phyloP scores from a whole-genome alignment of 2,329 filamentous ascomycete genomes.

The Sporothrix dimorphospora region DNA sequence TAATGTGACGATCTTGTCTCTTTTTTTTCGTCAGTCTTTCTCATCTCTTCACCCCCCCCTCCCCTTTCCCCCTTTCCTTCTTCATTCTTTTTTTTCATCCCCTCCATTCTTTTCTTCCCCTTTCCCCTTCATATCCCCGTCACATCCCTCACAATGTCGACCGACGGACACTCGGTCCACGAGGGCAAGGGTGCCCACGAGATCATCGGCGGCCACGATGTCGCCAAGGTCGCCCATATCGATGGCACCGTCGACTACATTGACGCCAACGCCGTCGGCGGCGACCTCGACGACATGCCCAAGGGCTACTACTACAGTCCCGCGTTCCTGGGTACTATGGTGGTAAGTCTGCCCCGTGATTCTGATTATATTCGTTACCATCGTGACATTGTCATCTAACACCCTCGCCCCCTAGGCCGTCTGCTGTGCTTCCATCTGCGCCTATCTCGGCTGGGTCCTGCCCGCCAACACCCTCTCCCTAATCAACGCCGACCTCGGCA shows the following conservation, averaged over 20 bases:
- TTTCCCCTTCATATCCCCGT: not conserved
- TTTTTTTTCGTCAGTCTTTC: not conserved
- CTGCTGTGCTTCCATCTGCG: conserved; percentile 42
- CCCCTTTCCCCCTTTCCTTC: not conserved
- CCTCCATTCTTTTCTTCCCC: not conserved
- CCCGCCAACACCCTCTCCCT: conserved; percentile 44
- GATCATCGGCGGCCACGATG: conserved; percentile 33
- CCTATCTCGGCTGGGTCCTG: conserved; percentile 44
- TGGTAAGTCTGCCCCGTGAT: not conserved
- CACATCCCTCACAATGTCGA: conserved; percentile 27
- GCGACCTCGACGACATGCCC: conserved; percentile 46
- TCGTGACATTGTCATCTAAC: not conserved
- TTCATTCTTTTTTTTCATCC: not conserved
- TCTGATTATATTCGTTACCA: conserved; percentile 5
- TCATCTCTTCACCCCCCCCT: not conserved
- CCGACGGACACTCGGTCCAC: conserved; percentile 24
- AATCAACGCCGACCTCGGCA: conserved; percentile 42
- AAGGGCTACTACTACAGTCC: conserved; percentile 46
- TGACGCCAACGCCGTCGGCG: conserved; percentile 48
- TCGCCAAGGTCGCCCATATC: conserved; percentile 42
- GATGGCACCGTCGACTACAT: conserved; percentile 49
- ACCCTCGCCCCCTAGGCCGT: conserved; percentile 36
- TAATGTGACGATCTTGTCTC: not conserved
- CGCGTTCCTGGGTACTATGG: conserved; percentile 48
- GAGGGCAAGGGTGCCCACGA: conserved; percentile 25